phyloP scores from a whole-genome alignment of 192 early-diverging fungal species.

The Coemansia furcata region DNA sequence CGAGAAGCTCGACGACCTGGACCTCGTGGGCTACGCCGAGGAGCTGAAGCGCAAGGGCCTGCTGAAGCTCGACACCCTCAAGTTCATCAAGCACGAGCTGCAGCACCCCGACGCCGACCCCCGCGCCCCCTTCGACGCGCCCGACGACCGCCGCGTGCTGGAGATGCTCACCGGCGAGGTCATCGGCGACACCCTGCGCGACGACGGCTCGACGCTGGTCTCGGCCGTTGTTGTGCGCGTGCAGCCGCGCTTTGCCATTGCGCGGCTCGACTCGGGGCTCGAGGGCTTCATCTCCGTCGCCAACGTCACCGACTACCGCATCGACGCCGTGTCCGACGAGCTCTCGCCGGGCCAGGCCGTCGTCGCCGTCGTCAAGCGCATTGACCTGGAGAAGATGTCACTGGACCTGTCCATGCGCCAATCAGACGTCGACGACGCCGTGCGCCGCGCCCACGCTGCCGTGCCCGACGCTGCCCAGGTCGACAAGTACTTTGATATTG shows the following conservation, averaged over 20 bases:
- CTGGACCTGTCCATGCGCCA: conserved; percentile 74
- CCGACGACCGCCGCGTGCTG: conserved; percentile 63
- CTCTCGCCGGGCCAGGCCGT: conserved; percentile 69
- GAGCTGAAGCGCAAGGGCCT: conserved; percentile 74
- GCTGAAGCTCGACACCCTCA: conserved; percentile 77
- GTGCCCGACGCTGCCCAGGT: conserved; percentile 31
- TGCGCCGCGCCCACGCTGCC: conserved; percentile 36
- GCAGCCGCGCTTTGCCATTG: conserved; percentile 73
- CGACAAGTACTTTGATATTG: conserved; percentile 64
- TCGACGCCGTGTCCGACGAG: conserved; percentile 59
- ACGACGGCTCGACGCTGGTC: conserved; percentile 63
- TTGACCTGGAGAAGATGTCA: conserved; percentile 74
- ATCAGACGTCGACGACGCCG: conserved; percentile 53
- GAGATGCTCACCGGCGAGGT: conserved; percentile 85
- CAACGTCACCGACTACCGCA: conserved; percentile 57
- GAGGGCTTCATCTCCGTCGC: conserved; percentile 79
- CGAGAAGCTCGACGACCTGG: conserved; percentile 79
- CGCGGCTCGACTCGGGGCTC: conserved; percentile 72
- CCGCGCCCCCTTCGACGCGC: conserved; percentile 60
- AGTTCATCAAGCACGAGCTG: conserved; percentile 85
- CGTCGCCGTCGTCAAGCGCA: conserved; percentile 71
- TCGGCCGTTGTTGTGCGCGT: conserved; percentile 68
- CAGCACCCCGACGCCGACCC: conserved; percentile 78
- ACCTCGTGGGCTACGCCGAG: conserved; percentile 87
- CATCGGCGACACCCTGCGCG: conserved; percentile 60